A percentile compares a stretch with the other conserved stretches of the same genome.
Evolutionary conservation across 331 rosid species (phyloP).

Genomic region (Malus hybrid): DNA sequence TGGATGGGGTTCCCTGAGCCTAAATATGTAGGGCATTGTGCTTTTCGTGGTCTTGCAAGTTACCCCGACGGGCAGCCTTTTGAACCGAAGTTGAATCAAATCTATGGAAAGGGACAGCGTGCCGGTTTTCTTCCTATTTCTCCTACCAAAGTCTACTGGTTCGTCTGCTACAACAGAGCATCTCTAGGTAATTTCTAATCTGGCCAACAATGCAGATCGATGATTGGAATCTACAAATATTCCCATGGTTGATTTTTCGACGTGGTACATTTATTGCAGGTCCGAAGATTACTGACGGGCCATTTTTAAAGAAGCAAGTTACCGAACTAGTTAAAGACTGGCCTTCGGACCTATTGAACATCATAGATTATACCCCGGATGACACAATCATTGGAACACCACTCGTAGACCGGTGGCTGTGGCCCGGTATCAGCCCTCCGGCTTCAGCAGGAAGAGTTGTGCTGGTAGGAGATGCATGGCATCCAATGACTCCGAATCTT

Average conservation of each 20-base stretch:
- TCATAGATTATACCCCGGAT: constrained; percentile 61
- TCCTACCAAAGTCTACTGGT: constrained; percentile 85
- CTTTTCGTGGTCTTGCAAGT: constrained; percentile 68
- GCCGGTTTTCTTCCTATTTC: constrained; percentile 88
- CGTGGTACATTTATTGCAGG: constrained; percentile 13
- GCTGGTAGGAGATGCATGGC: constrained; percentile 93
- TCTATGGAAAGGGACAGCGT: constrained; percentile 73
- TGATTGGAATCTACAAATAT: background rate
- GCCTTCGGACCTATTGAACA: constrained; percentile 48
- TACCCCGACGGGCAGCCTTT: constrained; percentile 62
- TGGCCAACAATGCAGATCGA: background rate
- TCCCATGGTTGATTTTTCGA: background rate
- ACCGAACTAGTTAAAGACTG: constrained; percentile 47
- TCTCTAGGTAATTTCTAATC: constrained; percentile 49
- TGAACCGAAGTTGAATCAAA: constrained; percentile 50
- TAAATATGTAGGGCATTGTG: constrained; percentile 60
- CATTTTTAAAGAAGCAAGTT: constrained; percentile 43
- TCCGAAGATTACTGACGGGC: constrained; percentile 38
- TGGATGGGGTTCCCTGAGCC: constrained; percentile 88
- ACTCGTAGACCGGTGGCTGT: constrained; percentile 80
- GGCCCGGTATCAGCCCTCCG: constrained; percentile 66
- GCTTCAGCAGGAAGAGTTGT: constrained; percentile 67
- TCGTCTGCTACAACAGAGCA: constrained; percentile 71
- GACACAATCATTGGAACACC: constrained; percentile 58
- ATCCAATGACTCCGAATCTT: constrained; percentile 97